A percentile compares a stretch with the other conserved stretches of the same genome.
phyloP scores from a whole-genome alignment of 2,329 filamentous ascomycete species.

The Fusarium subtropicale region DNA sequence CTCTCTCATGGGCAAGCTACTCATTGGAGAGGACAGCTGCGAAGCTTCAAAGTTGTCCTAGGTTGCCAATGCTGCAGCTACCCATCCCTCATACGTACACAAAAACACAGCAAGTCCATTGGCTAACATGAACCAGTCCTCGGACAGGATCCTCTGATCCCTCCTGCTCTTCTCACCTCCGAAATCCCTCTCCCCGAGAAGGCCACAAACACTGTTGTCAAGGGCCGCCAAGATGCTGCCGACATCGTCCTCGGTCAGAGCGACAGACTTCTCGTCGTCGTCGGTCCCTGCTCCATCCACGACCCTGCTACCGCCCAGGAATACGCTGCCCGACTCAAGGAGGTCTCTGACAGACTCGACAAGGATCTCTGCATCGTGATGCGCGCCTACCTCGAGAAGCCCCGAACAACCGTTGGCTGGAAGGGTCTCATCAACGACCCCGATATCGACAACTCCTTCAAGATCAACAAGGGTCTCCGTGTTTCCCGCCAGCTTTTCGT shows the following conservation, averaged over 20 bases:
- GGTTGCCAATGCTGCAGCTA: not conserved
- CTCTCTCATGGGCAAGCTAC: not conserved
- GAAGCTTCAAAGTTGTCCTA: not conserved
- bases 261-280: slow-evolving; percentile 92
- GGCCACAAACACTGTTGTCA: slow-evolving; percentile 75
- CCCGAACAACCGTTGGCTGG: slow-evolving; percentile 97
- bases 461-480: slow-evolving; percentile 98
- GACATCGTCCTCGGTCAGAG: slow-evolving; percentile 81
- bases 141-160: slow-evolving; percentile 93
- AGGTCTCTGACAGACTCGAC: slow-evolving; percentile 81
- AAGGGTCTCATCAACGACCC: slow-evolving; percentile 99
- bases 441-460: slow-evolving; percentile 95
- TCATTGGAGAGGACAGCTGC: not conserved
- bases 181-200: slow-evolving; percentile 80
- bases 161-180: slow-evolving; percentile 84
- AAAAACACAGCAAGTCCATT: not conserved
- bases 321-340: slow-evolving; percentile 84
- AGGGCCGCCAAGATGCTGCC: slow-evolving; percentile 75
- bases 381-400: slow-evolving; percentile 99
- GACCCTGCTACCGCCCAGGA: slow-evolving; percentile 89
- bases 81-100: not conserved
- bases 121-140: slow-evolving; percentile 71
- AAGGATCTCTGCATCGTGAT: slow-evolving; percentile 92
- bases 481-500: slow-evolving; percentile 94
- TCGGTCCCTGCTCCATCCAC: slow-evolving; percentile 97